Evolutionary conservation across 2,329 filamentous ascomycete species (phyloP), one percentile per base, ranked within the genome.

Genomic region (Aspergillus clavatus): DNA sequence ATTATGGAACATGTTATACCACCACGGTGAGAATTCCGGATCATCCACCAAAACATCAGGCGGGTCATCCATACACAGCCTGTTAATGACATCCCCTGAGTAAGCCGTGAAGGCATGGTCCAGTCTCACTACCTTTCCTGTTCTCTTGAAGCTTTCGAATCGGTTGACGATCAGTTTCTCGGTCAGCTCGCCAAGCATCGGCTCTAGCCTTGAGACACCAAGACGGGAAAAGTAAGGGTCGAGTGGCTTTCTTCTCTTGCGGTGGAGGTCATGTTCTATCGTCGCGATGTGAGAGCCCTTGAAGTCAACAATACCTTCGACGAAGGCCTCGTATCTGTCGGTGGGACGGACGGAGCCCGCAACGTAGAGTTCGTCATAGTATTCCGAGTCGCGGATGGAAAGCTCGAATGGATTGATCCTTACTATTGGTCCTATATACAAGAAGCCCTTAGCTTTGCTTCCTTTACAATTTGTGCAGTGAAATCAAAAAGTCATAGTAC

Each of bases 21-120:
- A 29, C 11, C 8, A n/a, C 11, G 27, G 27, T 52, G 31, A 48
- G 27, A 41, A 41, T 10, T 41, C 39, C 7, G 49, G 49, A 26
- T 56, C 45, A 23, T 51, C 45, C 21, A 54, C 26, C 10, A 54
- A 39, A 29, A 28, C 26, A 21, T 48, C 27, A 11, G 47, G 41
- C 21, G 42, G 27, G 18, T 46, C 42, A 5, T 54, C 48, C 5
- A 38, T 42, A 33, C 58, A 63, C 3, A 61, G 41, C 18, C 36
- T 43, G 8, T 47, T 38, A 7, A 65, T 59, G 4, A 63, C 47
- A 43, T 63, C 60, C 2, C 60, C 60, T 6, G 59, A 43, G 39
- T 57, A 58, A 7, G 57, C 56, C 16, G 50, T 45, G 42, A 55
- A 53, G 10, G 50, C 55, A 56, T 58, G 56, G 36, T 59, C 56